Conservation (phyloP, 2,329 filamentous ascomycete species). For the Dactylellina leptospora region DNA sequence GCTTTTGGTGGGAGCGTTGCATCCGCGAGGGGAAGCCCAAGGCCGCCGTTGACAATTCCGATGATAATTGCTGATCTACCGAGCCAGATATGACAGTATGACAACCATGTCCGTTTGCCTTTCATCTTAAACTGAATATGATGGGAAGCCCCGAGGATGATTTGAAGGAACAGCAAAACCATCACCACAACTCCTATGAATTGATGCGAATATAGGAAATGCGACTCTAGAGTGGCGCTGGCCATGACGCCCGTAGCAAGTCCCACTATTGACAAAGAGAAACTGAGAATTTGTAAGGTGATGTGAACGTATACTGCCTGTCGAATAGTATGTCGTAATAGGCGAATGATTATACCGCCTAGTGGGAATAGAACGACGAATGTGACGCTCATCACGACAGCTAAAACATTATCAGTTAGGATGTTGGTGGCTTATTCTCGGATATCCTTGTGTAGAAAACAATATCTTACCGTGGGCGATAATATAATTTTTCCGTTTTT, state of each 20-base stretch:
- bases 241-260: constrained; percentile 68
- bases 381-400: constrained; percentile 70
- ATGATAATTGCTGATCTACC: constrained; percentile 69
- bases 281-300: constrained; percentile 66
- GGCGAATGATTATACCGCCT: constrained; percentile 69
- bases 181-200: constrained; percentile 68
- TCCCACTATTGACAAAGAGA: constrained; percentile 69
- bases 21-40: constrained; percentile 64
- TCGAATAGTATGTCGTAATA: constrained; percentile 64
- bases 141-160: constrained; percentile 68
- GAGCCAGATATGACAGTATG: constrained; percentile 71
- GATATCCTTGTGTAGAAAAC: background rate
- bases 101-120: constrained; percentile 65
- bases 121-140: constrained; percentile 66
- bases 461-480: constrained; percentile 57
- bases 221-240: constrained; percentile 58
- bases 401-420: constrained; percentile 58
- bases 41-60: constrained; percentile 71
- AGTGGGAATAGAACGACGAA: constrained; percentile 70
- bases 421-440: background rate
- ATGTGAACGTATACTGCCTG: constrained; percentile 64
- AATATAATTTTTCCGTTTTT: constrained; percentile 55
- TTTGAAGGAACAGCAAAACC: constrained; percentile 68
- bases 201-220: constrained; percentile 67
- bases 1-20: constrained; percentile 24